These are phyloP conservation scores for Aspergillus brunneoviolaceus DNA, from an alignment of 2,329 filamentous ascomycete genomes.

Conservation along the genomic window DNA sequence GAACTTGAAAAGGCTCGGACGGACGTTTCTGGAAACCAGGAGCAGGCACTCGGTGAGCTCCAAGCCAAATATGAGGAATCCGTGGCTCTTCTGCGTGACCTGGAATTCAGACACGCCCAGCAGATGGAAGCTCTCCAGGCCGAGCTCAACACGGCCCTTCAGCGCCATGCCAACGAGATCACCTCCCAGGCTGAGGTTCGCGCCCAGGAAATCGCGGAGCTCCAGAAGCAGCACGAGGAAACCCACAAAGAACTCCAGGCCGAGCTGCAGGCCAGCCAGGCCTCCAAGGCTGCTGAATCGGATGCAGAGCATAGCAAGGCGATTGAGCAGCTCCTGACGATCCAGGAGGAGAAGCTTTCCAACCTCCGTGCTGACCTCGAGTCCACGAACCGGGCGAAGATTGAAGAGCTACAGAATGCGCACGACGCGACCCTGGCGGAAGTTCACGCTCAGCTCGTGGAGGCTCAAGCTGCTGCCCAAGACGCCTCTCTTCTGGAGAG, in stretches of 20 bases:
- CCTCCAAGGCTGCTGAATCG: constrained; percentile 35
- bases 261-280: constrained; percentile 38
- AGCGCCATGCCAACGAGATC: constrained; percentile 29
- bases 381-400: constrained; percentile 33
- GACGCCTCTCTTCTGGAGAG: constrained; percentile 39
- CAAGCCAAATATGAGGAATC: constrained; percentile 38
- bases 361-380: constrained; percentile 39
- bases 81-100: constrained; percentile 26
- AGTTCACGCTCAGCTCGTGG: constrained; percentile 35
- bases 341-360: constrained; percentile 42
- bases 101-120: constrained; percentile 33
- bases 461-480: constrained; percentile 36
- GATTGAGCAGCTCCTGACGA: constrained; percentile 42
- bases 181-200: constrained; percentile 29
- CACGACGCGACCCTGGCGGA: constrained; percentile 37
- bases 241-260: constrained; percentile 34
- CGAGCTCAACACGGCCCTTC: constrained; percentile 23
- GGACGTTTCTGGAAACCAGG: constrained; percentile 33
- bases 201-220: constrained; percentile 32
- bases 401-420: constrained; percentile 36
- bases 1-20: constrained; percentile 34
- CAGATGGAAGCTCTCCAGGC: constrained; percentile 30
- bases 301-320: constrained; percentile 41
- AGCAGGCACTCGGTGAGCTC: constrained; percentile 30
- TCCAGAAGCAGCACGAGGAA: constrained; percentile 38